Evolutionary conservation across 2,329 filamentous ascomycete genomes (phyloP).

Genomic region (Pseudophaeomoniella oleicola): DNA sequence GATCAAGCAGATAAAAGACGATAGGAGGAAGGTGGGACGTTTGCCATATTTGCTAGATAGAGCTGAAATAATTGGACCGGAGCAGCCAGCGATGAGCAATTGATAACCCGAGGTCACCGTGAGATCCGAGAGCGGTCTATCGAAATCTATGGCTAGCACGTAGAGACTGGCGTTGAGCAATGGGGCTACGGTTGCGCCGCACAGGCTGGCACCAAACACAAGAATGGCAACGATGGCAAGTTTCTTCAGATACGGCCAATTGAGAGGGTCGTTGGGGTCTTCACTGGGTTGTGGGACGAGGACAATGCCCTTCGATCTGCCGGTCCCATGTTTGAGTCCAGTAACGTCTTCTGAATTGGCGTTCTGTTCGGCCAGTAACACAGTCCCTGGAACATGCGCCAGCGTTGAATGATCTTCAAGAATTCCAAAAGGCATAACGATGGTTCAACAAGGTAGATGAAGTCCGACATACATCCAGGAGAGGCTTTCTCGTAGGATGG

Average conservation of each 20-base stretch:
- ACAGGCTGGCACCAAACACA: neutral
- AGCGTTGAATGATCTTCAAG: constrained; percentile 5
- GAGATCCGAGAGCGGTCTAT: constrained; percentile 3
- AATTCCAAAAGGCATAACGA: constrained; percentile 8
- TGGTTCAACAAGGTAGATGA: too few relatives aligned
- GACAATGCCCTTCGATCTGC: constrained; percentile 8
- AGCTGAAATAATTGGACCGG: neutral
- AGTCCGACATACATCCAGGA: too few relatives aligned
- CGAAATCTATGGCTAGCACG: constrained; percentile 17
- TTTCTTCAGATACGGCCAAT: constrained; percentile 1
- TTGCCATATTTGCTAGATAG: constrained; percentile 8
- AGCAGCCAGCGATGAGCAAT: constrained; percentile 6
- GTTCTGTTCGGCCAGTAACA: too few relatives aligned
- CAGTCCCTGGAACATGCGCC: neutral
- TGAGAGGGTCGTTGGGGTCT: constrained; percentile 8
- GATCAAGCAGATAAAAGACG: constrained; percentile 9
- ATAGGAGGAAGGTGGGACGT: constrained; percentile 9
- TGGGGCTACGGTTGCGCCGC: constrained; percentile 14
- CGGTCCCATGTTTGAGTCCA: neutral
- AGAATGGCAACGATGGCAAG: neutral
- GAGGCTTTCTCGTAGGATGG: too few relatives aligned
- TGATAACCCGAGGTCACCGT: constrained; percentile 6
- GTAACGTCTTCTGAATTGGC: too few relatives aligned
- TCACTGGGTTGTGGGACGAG: constrained; percentile 9
- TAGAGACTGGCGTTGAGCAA: constrained; percentile 23